Evolutionary conservation across 495 filamentous ascomycete species (phyloP).

Genomic region (Astrothelium macrocarpum): DNA sequence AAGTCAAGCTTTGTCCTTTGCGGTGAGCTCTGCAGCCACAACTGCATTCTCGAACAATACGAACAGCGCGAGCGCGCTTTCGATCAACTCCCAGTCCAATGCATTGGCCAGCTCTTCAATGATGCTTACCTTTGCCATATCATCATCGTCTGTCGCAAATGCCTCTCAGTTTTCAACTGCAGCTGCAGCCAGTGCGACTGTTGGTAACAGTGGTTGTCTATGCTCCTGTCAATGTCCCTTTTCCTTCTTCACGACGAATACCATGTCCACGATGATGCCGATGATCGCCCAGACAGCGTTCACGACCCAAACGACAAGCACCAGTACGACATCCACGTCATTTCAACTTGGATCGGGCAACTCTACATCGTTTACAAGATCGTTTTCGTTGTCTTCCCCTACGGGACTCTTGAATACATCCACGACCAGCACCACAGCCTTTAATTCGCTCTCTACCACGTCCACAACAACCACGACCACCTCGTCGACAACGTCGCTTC

Average conservation of each 20-base stretch:
- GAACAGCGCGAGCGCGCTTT: background rate
- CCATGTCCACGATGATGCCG: background rate
- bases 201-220: background rate
- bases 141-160: background rate
- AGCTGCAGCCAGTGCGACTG: background rate
- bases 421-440: background rate
- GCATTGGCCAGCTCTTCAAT: background rate
- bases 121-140: background rate
- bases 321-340: background rate
- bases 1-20: background rate
- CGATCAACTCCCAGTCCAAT: background rate
- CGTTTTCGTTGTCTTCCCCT: background rate
- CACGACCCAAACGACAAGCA: background rate
- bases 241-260: background rate
- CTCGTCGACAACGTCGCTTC: no score
- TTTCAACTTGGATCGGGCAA: background rate
- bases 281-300: background rate
- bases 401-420: background rate
- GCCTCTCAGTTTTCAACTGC: background rate
- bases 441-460: background rate
- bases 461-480: background rate
- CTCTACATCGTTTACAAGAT: background rate
- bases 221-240: background rate
- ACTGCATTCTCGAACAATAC: background rate
- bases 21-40: background rate